Evolutionary conservation across 495 filamentous ascomycete species (phyloP).

Genomic region (Daldinia bambusicola): DNA sequence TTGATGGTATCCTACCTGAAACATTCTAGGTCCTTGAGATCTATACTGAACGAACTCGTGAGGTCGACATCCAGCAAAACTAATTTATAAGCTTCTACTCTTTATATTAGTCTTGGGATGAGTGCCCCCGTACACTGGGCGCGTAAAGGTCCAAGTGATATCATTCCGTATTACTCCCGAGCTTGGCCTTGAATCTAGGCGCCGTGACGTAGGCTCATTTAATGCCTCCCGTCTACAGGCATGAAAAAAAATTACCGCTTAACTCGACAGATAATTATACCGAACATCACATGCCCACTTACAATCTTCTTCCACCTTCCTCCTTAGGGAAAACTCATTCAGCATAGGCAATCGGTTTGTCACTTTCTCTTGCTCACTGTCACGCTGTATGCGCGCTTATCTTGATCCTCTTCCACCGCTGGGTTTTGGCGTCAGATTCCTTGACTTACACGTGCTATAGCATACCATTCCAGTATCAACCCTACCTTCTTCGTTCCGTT

Average conservation of each 20-base stretch:
- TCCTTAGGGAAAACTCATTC: conserved; percentile 12
- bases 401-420: conserved; percentile 7
- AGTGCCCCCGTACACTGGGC: not conserved
- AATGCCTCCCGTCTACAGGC: conserved; percentile 11
- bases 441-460: conserved; percentile 23
- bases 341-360: not conserved
- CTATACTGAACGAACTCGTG: conserved; percentile 4
- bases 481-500: not conserved
- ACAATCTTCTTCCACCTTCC: conserved; percentile 22
- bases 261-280: conserved; percentile 21
- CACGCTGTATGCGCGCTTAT: conserved; percentile 15
- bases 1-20: not conserved
- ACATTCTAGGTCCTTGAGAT: conserved; percentile 9
- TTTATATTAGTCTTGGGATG: not conserved
- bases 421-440: conserved; percentile 16
- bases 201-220: conserved; percentile 16
- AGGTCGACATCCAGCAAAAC: conserved; percentile 18
- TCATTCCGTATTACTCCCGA: conserved; percentile 1
- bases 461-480: conserved; percentile 15
- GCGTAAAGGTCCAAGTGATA: conserved; percentile 21
- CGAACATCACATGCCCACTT: conserved; percentile 20
- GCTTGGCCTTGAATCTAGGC: conserved; percentile 15
- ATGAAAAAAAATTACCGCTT: conserved; percentile 22
- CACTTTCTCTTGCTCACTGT: conserved; percentile 5
- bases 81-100: not conserved